Percentiles rank a stretch among this genome's conserved stretches.
phyloP scores from a whole-genome alignment of 306 rosid genomes.

The Neltuma alba region DNA sequence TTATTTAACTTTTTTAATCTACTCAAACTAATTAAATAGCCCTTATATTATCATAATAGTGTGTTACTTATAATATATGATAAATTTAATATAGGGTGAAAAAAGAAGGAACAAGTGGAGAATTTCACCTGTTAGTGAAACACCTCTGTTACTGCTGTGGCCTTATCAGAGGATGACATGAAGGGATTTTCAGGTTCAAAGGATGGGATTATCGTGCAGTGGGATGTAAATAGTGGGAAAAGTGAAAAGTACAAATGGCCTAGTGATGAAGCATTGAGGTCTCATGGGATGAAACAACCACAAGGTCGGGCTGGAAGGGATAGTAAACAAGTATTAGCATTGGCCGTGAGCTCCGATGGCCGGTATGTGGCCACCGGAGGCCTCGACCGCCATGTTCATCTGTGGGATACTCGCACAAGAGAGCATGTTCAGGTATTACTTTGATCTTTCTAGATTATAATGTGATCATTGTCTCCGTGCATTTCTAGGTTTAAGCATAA shows the following conservation, averaged over 20 bases:
- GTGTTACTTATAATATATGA: not conserved
- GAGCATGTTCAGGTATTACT: constrained; percentile 81
- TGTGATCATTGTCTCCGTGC: not conserved
- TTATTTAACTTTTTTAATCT: no score
- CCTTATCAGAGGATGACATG: constrained; percentile 75
- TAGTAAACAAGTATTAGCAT: constrained; percentile 65
- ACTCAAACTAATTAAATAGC: no score
- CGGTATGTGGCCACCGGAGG: constrained; percentile 92
- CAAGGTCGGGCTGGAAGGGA: constrained; percentile 75
- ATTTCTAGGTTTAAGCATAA: not conserved
- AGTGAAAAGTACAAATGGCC: constrained; percentile 85
- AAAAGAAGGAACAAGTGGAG: constrained; percentile 51
- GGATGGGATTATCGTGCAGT: constrained; percentile 78
- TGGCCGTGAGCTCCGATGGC: constrained; percentile 88
- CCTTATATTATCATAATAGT: no score
- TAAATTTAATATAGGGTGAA: constrained; percentile 54
- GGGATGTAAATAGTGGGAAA: constrained; percentile 89
- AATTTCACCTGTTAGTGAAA: constrained; percentile 65
- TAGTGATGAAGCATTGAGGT: constrained; percentile 55
- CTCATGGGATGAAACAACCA: constrained; percentile 82
- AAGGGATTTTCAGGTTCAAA: constrained; percentile 64
- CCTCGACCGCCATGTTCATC: constrained; percentile 87
- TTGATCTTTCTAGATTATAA: not conserved
- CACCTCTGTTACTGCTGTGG: constrained; percentile 82
- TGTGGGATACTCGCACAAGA: constrained; percentile 92